Percentiles rank a stretch among this genome's conserved stretches.
phyloP scores from a whole-genome alignment of 2,329 filamentous ascomycete genomes.

The Fusarium sp. region DNA sequence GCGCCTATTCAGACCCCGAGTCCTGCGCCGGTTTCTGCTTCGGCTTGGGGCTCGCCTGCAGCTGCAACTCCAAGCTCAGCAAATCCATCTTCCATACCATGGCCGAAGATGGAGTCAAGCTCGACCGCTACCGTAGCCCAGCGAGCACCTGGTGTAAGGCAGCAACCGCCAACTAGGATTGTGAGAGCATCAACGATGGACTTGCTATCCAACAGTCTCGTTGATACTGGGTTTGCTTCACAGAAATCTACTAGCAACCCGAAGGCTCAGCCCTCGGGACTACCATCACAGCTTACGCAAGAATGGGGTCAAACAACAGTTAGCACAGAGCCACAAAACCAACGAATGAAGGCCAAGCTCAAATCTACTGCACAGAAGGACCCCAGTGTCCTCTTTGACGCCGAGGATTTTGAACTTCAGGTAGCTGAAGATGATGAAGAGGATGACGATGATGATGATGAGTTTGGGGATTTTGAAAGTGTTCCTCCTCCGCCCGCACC shows the following conservation, averaged over 20 bases:
- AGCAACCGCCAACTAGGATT: slow-evolving; percentile 41
- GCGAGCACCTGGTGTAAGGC: slow-evolving; percentile 9
- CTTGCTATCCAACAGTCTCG: slow-evolving; percentile 65
- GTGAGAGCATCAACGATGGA: slow-evolving; percentile 66
- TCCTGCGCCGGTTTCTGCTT: slow-evolving; percentile 17
- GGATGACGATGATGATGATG: slow-evolving; percentile 58
- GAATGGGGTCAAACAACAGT: slow-evolving; percentile 23
- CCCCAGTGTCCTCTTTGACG: slow-evolving; percentile 75
- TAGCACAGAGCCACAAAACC: slow-evolving; percentile 16
- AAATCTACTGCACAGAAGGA: slow-evolving; percentile 51
- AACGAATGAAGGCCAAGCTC: slow-evolving; percentile 42
- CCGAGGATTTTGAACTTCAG: slow-evolving; percentile 65
- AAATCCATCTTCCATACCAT: slow-evolving; percentile 38
- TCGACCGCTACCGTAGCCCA: slow-evolving; percentile 18
- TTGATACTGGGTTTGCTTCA: slow-evolving; percentile 53
- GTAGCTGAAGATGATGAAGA: slow-evolving; percentile 58
- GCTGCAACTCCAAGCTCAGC: slow-evolving; percentile 12
- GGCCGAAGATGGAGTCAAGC: slow-evolving; percentile 28
- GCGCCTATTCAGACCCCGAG: slow-evolving; percentile 26
- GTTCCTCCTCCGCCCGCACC: slow-evolving; percentile 44
- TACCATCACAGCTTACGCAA: slow-evolving; percentile 23
- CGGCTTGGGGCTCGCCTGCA: slow-evolving; percentile 32
- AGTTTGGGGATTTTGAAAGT: slow-evolving; percentile 71
- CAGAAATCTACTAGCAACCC: slow-evolving; percentile 12
- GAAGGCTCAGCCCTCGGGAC: slow-evolving; percentile 19